phyloP scores from a whole-genome alignment of 306 rosid species.

The Adenanthera pavonina region DNA sequence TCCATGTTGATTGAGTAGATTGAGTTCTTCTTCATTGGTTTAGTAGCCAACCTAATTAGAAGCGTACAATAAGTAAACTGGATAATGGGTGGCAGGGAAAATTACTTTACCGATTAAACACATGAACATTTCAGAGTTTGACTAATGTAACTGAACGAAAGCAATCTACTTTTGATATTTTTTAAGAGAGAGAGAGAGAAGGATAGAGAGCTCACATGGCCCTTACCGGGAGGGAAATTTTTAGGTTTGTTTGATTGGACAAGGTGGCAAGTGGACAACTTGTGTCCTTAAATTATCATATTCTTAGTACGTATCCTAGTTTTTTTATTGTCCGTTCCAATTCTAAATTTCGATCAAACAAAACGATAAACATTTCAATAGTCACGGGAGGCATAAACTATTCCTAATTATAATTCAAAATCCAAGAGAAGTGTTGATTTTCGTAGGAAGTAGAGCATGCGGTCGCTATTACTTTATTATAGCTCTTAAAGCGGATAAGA shows the following conservation, averaged over 20 bases:
- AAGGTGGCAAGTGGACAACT: constrained; percentile 51
- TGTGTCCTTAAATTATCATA: constrained; percentile 42
- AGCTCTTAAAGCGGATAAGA: constrained; percentile 43
- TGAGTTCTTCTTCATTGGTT: background rate
- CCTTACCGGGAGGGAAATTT: constrained; percentile 44
- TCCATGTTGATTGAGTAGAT: background rate
- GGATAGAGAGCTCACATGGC: constrained; percentile 42
- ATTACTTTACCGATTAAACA: background rate
- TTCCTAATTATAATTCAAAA: constrained; percentile 19
- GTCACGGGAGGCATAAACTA: constrained; percentile 11
- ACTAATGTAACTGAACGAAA: constrained; percentile 13
- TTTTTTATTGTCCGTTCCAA: constrained; percentile 14
- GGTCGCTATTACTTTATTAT: constrained; percentile 35
- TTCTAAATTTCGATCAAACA: constrained; percentile 28
- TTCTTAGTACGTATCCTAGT: constrained; percentile 33
- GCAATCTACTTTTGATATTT: background rate
- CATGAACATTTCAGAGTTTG: constrained; percentile 28
- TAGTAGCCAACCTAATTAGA: background rate
- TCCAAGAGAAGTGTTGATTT: constrained; percentile 36
- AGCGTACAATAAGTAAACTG: background rate
- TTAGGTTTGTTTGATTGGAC: constrained; percentile 50
- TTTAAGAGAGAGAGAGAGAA: background rate
- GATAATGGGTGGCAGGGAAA: background rate
- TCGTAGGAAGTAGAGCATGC: constrained; percentile 24
- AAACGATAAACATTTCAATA: background rate